Evolutionary conservation across 495 filamentous ascomycete genomes (phyloP), one percentile per base, ranked within the genome.

Genomic region (Lentithecium fluviatile): DNA sequence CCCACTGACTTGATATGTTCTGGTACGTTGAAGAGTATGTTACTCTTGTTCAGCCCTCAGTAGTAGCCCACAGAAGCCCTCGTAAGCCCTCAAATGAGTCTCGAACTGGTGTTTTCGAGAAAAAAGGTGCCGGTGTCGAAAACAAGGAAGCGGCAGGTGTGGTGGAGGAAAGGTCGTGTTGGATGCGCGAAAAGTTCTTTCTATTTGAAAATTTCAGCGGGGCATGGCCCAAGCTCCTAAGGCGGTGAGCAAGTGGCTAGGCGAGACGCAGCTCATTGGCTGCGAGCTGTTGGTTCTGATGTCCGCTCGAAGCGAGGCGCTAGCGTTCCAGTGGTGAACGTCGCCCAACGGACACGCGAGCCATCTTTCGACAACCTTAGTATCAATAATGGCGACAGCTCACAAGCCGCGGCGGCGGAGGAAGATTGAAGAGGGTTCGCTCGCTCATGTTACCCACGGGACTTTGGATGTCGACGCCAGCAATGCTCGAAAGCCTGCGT

Each of bases 351-450:
- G 40, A 43, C 29, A 32, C 4, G 29, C 10, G 29, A 32, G 29
- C 29, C 42, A 45, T 17, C 42, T 3, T 45, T 45, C 42, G 20
- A 17, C 42, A 15, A 3, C 42, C 13, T 17, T 21, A 45, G 15
- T 49, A 29, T 4, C 48, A 26, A 70, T 71, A 60, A 58, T 70
- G 6, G 59, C 64, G 2, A 56, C 64, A 26, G 74, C 81, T 6
- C 77, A 83, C 64, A 84, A 82, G 51, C 82, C 83, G 17, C 80
- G 83, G 46, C 84, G 81, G 71, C 84, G 83, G 74, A 79, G 78
- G 68, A 82, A 79, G 66, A 69, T 75, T 56, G 72, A 75, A 26
- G 59, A 68, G 73, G 62, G 64, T 46, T 77, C 71, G 51, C 71
- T 73, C 57, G 74, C 78, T 43, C 79, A 72, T 68, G 79, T 74